A percentile compares a stretch with the other conserved stretches of the same genome.
phyloP scores from a whole-genome alignment of 1,139 yeast genomes.

The Hemisphaericaspora lyxosophila region DNA sequence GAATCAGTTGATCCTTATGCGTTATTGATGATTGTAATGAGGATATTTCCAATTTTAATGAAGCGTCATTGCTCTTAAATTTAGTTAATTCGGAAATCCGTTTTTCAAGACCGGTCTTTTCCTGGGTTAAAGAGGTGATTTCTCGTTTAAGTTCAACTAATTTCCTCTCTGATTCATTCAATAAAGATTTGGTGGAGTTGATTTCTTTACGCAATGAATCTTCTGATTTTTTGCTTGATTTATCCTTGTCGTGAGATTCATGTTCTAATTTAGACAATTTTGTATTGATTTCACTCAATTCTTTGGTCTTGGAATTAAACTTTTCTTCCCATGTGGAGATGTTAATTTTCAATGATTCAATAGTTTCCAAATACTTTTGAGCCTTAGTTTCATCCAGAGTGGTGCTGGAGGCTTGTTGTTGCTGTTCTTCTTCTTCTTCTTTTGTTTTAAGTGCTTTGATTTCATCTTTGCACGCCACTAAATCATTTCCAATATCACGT shows the following conservation, averaged over 20 bases:
- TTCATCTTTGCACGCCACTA: constrained; percentile 56
- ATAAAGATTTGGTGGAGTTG: constrained; percentile 11
- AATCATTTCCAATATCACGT: constrained; percentile 69
- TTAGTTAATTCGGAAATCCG: constrained; percentile 33
- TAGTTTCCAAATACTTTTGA: constrained; percentile 8
- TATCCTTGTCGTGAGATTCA: constrained; percentile 10
- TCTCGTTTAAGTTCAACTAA: constrained; percentile 19
- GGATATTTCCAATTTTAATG: constrained; percentile 43
- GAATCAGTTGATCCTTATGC: constrained; percentile 52
- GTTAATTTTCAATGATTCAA: constrained; percentile 1
- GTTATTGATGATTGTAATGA: constrained; percentile 37
- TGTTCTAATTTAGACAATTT: constrained; percentile 7
- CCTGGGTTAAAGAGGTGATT: constrained; percentile 21
- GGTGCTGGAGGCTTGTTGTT: neutral
- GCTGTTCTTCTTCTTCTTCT: no score
- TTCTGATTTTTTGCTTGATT: constrained; percentile 10
- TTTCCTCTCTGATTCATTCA: constrained; percentile 11
- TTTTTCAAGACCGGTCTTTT: constrained; percentile 26
- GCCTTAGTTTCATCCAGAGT: neutral
- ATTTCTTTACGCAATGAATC: constrained; percentile 10
- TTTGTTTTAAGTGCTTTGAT: constrained; percentile 23
- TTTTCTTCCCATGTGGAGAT: constrained; percentile 10
- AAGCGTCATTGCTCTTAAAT: constrained; percentile 37
- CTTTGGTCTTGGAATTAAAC: constrained; percentile 5
- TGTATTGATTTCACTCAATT: constrained; percentile 9